These are phyloP conservation scores for Cucurbita argyrosperma DNA, from an alignment of 306 rosid genomes.

Conservation along the genomic window DNA sequence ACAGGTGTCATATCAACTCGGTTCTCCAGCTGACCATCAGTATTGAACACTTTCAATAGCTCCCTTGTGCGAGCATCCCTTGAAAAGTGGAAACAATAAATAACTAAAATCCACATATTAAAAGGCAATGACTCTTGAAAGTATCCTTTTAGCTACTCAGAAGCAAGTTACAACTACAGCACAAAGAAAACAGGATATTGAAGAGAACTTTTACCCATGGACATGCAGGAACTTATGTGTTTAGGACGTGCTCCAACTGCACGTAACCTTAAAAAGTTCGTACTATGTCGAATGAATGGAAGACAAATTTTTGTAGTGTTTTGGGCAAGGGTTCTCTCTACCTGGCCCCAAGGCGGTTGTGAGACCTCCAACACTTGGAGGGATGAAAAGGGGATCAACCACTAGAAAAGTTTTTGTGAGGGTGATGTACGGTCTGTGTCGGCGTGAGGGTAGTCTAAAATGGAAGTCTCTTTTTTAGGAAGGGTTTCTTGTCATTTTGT, in stretches of 20 bases:
- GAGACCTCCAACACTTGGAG: no score
- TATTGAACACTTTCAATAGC: constrained; percentile 69
- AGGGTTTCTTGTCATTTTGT: no score
- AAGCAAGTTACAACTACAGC: not conserved
- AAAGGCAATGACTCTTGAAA: not conserved
- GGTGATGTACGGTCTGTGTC: no score
- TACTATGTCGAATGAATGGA: not conserved
- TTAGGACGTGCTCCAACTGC: not conserved
- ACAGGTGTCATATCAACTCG: constrained; percentile 43
- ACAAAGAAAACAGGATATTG: not conserved
- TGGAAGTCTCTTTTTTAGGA: no score
- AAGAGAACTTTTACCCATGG: not conserved
- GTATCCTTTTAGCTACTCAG: not conserved
- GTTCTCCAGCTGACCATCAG: constrained; percentile 82
- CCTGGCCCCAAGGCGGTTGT: not conserved
- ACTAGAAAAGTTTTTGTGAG: no score
- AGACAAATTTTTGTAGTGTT: not conserved
- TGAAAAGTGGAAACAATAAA: not conserved
- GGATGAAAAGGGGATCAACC: no score
- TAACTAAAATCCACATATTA: not conserved
- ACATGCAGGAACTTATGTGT: not conserved
- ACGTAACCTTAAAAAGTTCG: not conserved
- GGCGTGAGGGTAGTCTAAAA: no score
- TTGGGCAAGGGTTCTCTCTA: not conserved
- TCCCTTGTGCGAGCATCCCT: constrained; percentile 95